A percentile compares a stretch with the other conserved stretches of the same genome.
Conservation (phyloP, 1,139 yeast genomes). For the Kazachstania sp. region DNA sequence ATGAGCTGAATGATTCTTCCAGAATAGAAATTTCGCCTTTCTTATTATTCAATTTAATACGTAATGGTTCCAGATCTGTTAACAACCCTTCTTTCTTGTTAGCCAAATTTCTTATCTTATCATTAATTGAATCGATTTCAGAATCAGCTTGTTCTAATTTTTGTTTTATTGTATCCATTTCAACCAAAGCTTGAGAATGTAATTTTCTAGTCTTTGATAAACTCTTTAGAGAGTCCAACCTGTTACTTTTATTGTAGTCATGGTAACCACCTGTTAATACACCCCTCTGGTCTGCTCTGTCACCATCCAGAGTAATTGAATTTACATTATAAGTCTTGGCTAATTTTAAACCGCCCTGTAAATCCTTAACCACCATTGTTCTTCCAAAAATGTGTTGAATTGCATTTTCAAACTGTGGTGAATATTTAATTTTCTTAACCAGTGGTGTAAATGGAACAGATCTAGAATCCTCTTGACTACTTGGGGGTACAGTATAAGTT, state of each 20-base stretch:
- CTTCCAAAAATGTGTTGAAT: constrained; percentile 73
- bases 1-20: constrained; percentile 37
- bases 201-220: constrained; percentile 47
- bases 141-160: constrained; percentile 37
- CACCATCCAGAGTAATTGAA: constrained; percentile 89
- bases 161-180: constrained; percentile 34
- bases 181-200: constrained; percentile 34
- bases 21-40: constrained; percentile 36
- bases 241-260: constrained; percentile 49
- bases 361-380: constrained; percentile 65
- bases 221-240: constrained; percentile 59
- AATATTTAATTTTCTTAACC: constrained; percentile 59
- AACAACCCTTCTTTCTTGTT: constrained; percentile 37
- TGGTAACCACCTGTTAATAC: constrained; percentile 84
- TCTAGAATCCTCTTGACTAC: constrained; percentile 26
- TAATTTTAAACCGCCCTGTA: constrained; percentile 61
- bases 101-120: constrained; percentile 40
- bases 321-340: constrained; percentile 55
- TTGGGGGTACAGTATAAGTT: constrained; percentile 34
- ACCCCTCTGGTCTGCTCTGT: constrained; percentile 75
- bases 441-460: constrained; percentile 53
- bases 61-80: constrained; percentile 39
- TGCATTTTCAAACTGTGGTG: constrained; percentile 49
- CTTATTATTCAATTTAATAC: constrained; percentile 37
- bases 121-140: constrained; percentile 39